Base-by-base conservation (phyloP, 2,329 filamentous ascomycete genomes). In the Fusarium mundagurra region DNA sequence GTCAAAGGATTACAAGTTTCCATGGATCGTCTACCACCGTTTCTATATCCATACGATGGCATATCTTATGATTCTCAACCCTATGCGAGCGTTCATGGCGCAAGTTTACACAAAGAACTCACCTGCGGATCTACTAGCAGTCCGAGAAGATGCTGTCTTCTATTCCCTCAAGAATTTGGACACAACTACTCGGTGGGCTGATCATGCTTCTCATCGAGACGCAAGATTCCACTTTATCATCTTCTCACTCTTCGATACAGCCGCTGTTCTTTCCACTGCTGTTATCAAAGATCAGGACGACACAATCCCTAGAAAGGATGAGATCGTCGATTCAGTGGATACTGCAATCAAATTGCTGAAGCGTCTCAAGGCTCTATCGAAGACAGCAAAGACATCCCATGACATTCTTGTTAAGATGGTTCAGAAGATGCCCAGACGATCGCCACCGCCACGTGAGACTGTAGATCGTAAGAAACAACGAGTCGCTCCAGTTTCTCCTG, bases 191-290 rank as follows among this genome's bases (percentile, higher is more conserved):
- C 71, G 77, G 33, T 83, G 88, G 55, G 85, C 86, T 48, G 81
- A 86, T 11, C 81, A 84, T 29, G 82, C 84, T 41, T 83, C 83
- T 14, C 84, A 84, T 1, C 81, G 84, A 34, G 85, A 88, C 39
- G 84, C 85, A 6, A 85, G 87, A 31, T 86, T 88, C 39, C 86
- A 88, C 66, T 84, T 88, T 59, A 85, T 87, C 22, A 85, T 86
- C 1, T 89, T 88, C 60, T 81, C 84, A 8, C 82, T 88, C 33
- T 88, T 89, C 62, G 86, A 89, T 64, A 87, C 86, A 0, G 83
- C 86, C 0, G 84, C 86, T 2, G 81, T 86, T 38, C 78, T 88
- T 6, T 87, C 85, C 62, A 87, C 87, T 0, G 85, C 86, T 1
- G 77, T 89, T 11, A 83, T 87, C 14, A 87, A 88, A 69, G 87